Conservation (phyloP, 78 protist species). For the slime mould (Dictyostelium discoideum) region DNA sequence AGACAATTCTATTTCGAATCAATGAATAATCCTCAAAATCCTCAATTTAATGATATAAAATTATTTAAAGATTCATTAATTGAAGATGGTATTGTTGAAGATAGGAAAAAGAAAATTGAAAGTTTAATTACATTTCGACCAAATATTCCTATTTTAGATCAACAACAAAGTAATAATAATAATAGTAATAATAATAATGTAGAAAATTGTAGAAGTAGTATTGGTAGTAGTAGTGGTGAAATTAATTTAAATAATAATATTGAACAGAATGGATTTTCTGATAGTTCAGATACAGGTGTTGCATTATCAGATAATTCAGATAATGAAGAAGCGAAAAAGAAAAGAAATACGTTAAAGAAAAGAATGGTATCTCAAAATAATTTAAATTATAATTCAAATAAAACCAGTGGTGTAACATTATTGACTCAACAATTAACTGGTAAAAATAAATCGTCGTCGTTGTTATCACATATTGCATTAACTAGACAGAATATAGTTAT, state of each 20-base stretch:
- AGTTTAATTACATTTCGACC: slow-evolving; percentile 20
- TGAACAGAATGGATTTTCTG: background rate
- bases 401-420: background rate
- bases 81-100: slow-evolving; percentile 63
- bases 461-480: slow-evolving; percentile 10
- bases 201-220: background rate
- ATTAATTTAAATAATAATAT: too few species aligned
- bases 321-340: background rate
- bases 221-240: background rate
- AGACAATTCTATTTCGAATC: slow-evolving; percentile 70
- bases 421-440: slow-evolving; percentile 7
- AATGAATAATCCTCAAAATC: background rate
- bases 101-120: slow-evolving; percentile 66
- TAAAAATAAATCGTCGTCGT: background rate
- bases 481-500: slow-evolving; percentile 10
- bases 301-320: background rate
- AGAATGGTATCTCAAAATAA: background rate
- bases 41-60: background rate
- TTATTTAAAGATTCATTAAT: slow-evolving; percentile 7
- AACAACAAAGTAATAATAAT: background rate
- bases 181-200: background rate
- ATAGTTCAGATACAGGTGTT: background rate
- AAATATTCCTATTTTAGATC: background rate
- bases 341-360: background rate
- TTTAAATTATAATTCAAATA: background rate